phyloP scores from a whole-genome alignment of 495 filamentous ascomycete species.

The Hypoxylon fragiforme region DNA sequence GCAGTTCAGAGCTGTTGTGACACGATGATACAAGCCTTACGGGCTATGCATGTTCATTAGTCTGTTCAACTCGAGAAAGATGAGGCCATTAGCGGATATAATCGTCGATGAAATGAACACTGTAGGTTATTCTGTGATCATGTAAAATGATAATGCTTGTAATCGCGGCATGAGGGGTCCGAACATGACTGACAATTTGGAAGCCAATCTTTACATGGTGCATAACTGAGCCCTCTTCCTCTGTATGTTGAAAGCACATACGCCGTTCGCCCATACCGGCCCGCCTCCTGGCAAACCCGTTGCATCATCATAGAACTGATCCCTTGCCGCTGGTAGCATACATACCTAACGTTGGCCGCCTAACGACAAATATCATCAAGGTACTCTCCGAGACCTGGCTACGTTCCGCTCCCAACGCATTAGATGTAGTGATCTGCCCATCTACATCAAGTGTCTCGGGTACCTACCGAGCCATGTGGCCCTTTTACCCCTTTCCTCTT shows the following conservation, averaged over 20 bases:
- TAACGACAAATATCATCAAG: slow-evolving; percentile 18
- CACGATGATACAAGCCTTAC: too few species aligned
- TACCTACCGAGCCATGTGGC: slow-evolving; percentile 11
- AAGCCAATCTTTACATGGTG: slow-evolving; percentile 27
- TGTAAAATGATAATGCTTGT: too few species aligned
- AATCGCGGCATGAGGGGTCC: slow-evolving; percentile 10
- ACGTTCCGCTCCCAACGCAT: slow-evolving; percentile 12
- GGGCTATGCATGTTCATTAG: too few species aligned
- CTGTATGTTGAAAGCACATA: slow-evolving; percentile 24
- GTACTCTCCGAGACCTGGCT: slow-evolving; percentile 12
- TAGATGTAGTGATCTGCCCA: slow-evolving; percentile 17
- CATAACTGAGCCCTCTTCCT: slow-evolving; percentile 13
- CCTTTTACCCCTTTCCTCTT: slow-evolving; percentile 8
- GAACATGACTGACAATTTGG: slow-evolving; percentile 24
- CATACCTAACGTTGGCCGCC: slow-evolving; percentile 9
- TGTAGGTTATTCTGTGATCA: too few species aligned
- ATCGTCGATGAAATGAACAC: too few species aligned
- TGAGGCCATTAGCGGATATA: too few species aligned
- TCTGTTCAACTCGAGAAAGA: too few species aligned
- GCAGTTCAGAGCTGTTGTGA: too few species aligned
- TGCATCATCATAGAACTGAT: slow-evolving; percentile 29
- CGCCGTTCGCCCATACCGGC: slow-evolving; percentile 22
- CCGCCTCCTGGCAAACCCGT: slow-evolving; percentile 20
- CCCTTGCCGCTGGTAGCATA: slow-evolving; percentile 22
- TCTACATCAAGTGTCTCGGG: slow-evolving; percentile 10